phyloP scores from a whole-genome alignment of 2,329 filamentous ascomycete species.

The Cadophora gregata region DNA sequence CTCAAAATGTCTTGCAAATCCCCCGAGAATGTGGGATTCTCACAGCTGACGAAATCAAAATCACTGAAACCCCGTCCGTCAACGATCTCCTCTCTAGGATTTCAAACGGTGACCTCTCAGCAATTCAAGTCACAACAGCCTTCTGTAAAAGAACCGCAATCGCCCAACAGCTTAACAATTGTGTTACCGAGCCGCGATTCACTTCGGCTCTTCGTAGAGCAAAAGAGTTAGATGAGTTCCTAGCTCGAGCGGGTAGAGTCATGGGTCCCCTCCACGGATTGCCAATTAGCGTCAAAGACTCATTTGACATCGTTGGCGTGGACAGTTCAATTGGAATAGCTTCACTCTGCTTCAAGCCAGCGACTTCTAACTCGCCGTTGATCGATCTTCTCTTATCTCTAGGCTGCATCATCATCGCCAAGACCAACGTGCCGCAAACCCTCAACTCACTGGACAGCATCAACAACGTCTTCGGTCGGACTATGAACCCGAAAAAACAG shows the following conservation, averaged over 20 bases:
- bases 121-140: slow-evolving; percentile 10
- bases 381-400: slow-evolving; percentile 80
- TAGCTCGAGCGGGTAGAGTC: background rate
- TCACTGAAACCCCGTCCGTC: slow-evolving; percentile 1
- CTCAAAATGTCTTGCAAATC: too few relatives aligned
- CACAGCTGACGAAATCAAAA: background rate
- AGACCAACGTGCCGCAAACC: slow-evolving; percentile 86
- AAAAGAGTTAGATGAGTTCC: background rate
- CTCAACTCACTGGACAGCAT: slow-evolving; percentile 55
- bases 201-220: background rate
- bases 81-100: background rate
- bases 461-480: slow-evolving; percentile 62
- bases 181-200: too few relatives aligned
- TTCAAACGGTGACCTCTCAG: background rate
- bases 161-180: slow-evolving; percentile 18
- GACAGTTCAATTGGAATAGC: slow-evolving; percentile 83
- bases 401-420: slow-evolving; percentile 85
- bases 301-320: slow-evolving; percentile 79
- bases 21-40: slow-evolving; percentile 10
- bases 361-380: slow-evolving; percentile 69
- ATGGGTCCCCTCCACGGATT: slow-evolving; percentile 31
- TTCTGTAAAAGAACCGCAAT: slow-evolving; percentile 22
- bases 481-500: slow-evolving; percentile 57
- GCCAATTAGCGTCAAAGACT: slow-evolving; percentile 46
- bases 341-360: slow-evolving; percentile 65